Evolutionary conservation across 176 grass and related monocot species (phyloP), one percentile per base, ranked within the genome.

Genomic region (Juncus effusus): DNA sequence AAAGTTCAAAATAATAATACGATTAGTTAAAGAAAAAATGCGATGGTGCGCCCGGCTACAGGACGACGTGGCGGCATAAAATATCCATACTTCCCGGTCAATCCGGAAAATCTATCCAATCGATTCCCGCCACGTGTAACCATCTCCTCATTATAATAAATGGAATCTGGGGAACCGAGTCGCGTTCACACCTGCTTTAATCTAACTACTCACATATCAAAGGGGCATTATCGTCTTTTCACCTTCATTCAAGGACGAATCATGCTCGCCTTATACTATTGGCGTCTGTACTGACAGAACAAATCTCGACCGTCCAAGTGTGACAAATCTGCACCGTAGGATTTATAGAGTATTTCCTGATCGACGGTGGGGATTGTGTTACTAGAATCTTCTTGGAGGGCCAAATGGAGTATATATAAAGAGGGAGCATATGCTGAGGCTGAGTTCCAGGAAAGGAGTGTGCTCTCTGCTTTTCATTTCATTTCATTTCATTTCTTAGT

Each of bases 361-460:
- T 68, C 6, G 74, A 74, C 76, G 79, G 41, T 52, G 11, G 2
- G 39, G 64, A 7, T 6, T 38, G 2, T 19, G 8, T 73, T 64
- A 64, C 83, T 12, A 76, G 79, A 86, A 83, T 63, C 75, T 90
- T 86, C 76, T 19, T 1, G 2, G 6, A 59, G 19, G 59, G 44
- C 37, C 7, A 36, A 2, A 54, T 61, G 56, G 3, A 13, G 44
- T 62, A 37, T 62, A 42, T 36, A 11, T 47, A 47, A 5, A 47
- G 9, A 9, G 44, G 44, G 6, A 13, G 14, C 12, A 42, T 40
- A 38, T n/a, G 58, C 19, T n/a, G 72, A 63, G 72, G 10, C 12
- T 6, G 72, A 28, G 1, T 28, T 28, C 1, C 19, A 6, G 44
- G 0, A 1, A 40, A 40, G 56, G 78, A 82, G 76, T 75, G 74